These are phyloP conservation scores for Grifola frondosa DNA, from an alignment of 1,284 basidiomycete genomes.

Conservation along the genomic window DNA sequence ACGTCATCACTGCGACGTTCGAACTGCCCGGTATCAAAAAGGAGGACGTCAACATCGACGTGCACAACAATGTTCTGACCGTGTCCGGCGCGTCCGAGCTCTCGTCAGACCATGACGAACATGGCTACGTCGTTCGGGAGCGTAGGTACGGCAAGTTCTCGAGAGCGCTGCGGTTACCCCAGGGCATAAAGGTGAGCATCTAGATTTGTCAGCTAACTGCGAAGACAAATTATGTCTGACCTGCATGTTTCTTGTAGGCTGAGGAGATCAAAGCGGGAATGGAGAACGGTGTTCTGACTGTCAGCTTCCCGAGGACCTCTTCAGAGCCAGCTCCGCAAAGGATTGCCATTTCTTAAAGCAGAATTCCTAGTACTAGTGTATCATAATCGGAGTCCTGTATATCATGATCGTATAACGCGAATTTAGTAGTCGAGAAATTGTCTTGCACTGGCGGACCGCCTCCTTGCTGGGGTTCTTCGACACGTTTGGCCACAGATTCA, in stretches of 20 bases:
- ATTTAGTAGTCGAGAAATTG: too few species aligned
- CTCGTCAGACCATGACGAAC: slow-evolving; percentile 33
- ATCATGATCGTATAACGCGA: too few species aligned
- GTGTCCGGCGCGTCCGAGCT: slow-evolving; percentile 32
- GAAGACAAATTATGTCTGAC: background rate
- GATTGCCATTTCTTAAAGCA: slow-evolving; percentile 29
- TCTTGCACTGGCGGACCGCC: too few species aligned
- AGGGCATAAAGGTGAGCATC: slow-evolving; percentile 41
- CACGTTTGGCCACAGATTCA: too few species aligned
- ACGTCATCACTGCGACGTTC: slow-evolving; percentile 46
- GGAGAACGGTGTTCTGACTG: slow-evolving; percentile 40
- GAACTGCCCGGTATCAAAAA: slow-evolving; percentile 49
- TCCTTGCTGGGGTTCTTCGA: too few species aligned
- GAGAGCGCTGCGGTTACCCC: slow-evolving; percentile 40
- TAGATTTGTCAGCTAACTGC: background rate
- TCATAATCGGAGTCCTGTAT: background rate
- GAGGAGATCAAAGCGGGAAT: slow-evolving; percentile 42
- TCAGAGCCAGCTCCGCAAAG: slow-evolving; percentile 30
- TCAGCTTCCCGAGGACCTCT: slow-evolving; percentile 42
- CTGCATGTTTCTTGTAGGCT: slow-evolving; percentile 21
- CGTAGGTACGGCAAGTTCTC: slow-evolving; percentile 43
- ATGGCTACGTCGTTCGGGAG: slow-evolving; percentile 45
- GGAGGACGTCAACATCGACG: slow-evolving; percentile 42
- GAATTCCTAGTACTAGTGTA: background rate
- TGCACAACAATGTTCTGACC: slow-evolving; percentile 30